Base-by-base conservation (phyloP, 495 filamentous ascomycete species). In the Lentithecium fluviatile region DNA sequence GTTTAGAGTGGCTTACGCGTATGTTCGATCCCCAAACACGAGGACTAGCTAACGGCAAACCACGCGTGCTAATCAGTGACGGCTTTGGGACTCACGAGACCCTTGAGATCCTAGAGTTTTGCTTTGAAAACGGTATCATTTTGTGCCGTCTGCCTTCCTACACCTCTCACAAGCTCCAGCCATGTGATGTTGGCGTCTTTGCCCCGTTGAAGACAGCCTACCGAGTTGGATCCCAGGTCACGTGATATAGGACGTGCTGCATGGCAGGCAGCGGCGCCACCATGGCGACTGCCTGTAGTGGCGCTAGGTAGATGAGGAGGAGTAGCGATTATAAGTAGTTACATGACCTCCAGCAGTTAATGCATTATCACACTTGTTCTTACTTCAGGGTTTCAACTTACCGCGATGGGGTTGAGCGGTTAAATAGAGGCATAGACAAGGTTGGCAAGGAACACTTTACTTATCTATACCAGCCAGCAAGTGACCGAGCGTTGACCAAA, bases 21-120 rank as follows among this genome's bases (percentile, higher is more conserved):
- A 10, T 71, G 58, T 75, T 73, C 53, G 63, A 74, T 70, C 69
- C 71, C 24, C 25, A 61, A 61, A 61, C 50, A n/a, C 57, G 36
- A 53, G 34, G n/a, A 55, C 58, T 20, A 20, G 50, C 50, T 43
- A 53, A 55, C 25, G n/a, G 36, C 20, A 54, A 47, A 54, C 50
- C 37, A 52, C 48, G 48, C 26, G 45, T 60, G n/a, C 56, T 60
- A 21, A 60, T 53, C 17, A 13, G 32, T 19, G n/a, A 48, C 32
- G 34, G 43, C 54, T 46, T 37, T 32, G 36, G 49, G 34, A 59
- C 46, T 17, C 37, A 59, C 23, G 23, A 59, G 56, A 40, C 56
- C 8, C 46, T 50, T 42, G 32, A 59, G 17, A 59, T 59, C 17
- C 24, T 59, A 38, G 46, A 59, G 25, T 50, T 51, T 19, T 59